phyloP scores from a whole-genome alignment of 2,329 filamentous ascomycete genomes.

The Leptographium galeiforme region DNA sequence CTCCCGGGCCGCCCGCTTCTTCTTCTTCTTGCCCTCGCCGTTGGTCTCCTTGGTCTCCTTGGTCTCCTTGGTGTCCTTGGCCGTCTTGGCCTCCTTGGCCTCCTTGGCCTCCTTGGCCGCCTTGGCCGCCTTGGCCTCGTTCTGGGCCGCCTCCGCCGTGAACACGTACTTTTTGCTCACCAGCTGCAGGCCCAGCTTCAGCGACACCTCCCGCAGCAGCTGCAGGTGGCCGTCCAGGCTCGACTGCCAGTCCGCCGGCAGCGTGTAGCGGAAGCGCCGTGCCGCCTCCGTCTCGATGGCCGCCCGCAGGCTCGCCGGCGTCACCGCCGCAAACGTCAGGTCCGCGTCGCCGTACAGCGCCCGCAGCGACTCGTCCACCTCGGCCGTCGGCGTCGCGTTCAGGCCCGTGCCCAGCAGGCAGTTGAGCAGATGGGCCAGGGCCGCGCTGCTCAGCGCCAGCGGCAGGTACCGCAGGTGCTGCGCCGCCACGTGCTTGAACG shows the following conservation, averaged over 20 bases:
- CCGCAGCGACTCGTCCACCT: constrained; percentile 62
- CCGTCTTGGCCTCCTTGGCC: constrained; percentile 3
- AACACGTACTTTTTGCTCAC: constrained; percentile 67
- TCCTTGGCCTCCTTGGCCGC: constrained; percentile 17
- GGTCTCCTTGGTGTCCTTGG: constrained; percentile 14
- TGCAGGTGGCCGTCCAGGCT: constrained; percentile 57
- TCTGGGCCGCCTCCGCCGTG: constrained; percentile 24
- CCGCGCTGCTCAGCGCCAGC: constrained; percentile 64
- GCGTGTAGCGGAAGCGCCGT: constrained; percentile 62
- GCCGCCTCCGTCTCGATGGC: constrained; percentile 60
- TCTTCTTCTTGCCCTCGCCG: constrained; percentile 33
- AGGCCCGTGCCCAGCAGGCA: constrained; percentile 70
- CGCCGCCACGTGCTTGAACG: constrained; percentile 85
- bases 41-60: constrained; percentile 13
- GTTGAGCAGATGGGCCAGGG: constrained; percentile 79
- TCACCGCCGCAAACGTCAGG: constrained; percentile 66
- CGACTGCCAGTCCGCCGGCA: constrained; percentile 55
- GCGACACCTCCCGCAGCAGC: constrained; percentile 72
- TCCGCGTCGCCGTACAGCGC: constrained; percentile 70
- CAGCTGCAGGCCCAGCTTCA: constrained; percentile 85
- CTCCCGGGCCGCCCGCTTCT: constrained; percentile 48
- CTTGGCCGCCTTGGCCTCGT: constrained; percentile 19
- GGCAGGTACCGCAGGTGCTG: constrained; percentile 69
- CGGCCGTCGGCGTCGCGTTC: constrained; percentile 64
- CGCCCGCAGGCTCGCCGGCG: constrained; percentile 54